Percentiles rank a stretch among this genome's conserved stretches.
Evolutionary conservation across 1,284 basidiomycete species (phyloP).

Genomic region (Ganoderma sinense): DNA sequence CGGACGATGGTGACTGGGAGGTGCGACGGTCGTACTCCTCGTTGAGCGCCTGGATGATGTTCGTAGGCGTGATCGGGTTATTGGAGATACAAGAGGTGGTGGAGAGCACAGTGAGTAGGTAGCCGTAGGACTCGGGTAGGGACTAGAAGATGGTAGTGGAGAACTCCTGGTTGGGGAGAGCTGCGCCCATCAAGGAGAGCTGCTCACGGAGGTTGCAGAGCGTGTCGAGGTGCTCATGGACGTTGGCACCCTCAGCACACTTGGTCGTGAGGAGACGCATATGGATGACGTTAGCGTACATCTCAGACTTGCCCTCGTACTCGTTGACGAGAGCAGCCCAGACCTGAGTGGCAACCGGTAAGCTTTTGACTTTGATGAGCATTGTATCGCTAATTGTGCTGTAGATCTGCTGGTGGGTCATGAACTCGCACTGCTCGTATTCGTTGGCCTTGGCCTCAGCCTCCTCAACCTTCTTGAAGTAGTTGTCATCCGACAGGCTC

Average conservation of each 20-base stretch:
- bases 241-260: slow-evolving; percentile 29
- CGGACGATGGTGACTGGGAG: slow-evolving; percentile 7
- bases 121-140: slow-evolving; percentile 28
- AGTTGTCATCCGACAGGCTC: slow-evolving; percentile 15
- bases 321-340: slow-evolving; percentile 17
- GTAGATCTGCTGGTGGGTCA: slow-evolving; percentile 16
- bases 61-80: slow-evolving; percentile 24
- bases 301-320: slow-evolving; percentile 17
- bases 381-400: slow-evolving; percentile 18
- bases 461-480: slow-evolving; percentile 18
- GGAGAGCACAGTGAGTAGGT: slow-evolving; percentile 20
- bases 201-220: slow-evolving; percentile 29
- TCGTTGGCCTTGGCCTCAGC: slow-evolving; percentile 18
- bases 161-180: slow-evolving; percentile 33
- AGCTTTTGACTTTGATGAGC: slow-evolving; percentile 15
- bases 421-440: slow-evolving; percentile 15
- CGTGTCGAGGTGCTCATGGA: slow-evolving; percentile 33
- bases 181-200: slow-evolving; percentile 28
- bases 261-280: slow-evolving; percentile 12
- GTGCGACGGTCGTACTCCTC: slow-evolving; percentile 32
- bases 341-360: slow-evolving; percentile 9
- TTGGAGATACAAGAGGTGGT: slow-evolving; percentile 20
- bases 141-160: slow-evolving; percentile 35
- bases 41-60: slow-evolving; percentile 24
- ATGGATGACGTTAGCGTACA: slow-evolving; percentile 16